phyloP scores from a whole-genome alignment of 2,329 filamentous ascomycete species.

The Diaporthe ampelina region DNA sequence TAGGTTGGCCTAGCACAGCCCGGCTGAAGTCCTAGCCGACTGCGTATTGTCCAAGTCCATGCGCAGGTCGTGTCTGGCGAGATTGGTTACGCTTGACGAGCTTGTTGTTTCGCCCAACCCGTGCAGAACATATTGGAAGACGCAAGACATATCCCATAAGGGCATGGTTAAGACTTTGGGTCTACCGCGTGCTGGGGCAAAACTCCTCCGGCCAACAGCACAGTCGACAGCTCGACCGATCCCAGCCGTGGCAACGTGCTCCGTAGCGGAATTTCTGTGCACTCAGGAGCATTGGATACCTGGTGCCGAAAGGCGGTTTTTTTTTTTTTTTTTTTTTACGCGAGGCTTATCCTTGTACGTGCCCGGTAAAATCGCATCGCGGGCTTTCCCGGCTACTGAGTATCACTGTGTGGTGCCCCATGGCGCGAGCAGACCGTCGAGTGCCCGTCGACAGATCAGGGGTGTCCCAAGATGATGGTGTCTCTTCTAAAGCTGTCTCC shows the following conservation, averaged over 20 bases:
- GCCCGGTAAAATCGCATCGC: neutral
- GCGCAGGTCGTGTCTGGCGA: neutral
- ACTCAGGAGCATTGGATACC: neutral
- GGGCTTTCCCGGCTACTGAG: slow-evolving; percentile 1
- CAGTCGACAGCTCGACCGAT: neutral
- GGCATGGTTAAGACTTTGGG: neutral
- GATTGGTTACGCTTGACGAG: slow-evolving; percentile 12
- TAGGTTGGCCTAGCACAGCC: slow-evolving; percentile 18
- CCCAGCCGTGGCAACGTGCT: slow-evolving; percentile 1
- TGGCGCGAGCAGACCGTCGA: neutral
- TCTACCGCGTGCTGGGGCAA: neutral
- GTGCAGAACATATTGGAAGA: slow-evolving; percentile 1
- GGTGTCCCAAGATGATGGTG: slow-evolving; percentile 13
- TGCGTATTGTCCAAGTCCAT: neutral
- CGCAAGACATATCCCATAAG: neutral
- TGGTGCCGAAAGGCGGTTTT: neutral
- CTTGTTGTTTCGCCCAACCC: slow-evolving; percentile 14
- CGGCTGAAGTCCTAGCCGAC: slow-evolving; percentile 15
- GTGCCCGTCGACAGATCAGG: slow-evolving; percentile 7
- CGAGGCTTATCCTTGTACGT: slow-evolving; percentile 13
- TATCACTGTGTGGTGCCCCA: neutral
- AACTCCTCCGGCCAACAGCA: neutral
- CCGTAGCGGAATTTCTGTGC: neutral
- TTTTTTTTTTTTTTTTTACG: no score
- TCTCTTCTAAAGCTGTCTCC: slow-evolving; percentile 27